Evolutionary conservation across 139 green algal genomes (phyloP), one percentile per base, ranked within the genome.

Genomic region (Zygnema circumcarinatum): DNA sequence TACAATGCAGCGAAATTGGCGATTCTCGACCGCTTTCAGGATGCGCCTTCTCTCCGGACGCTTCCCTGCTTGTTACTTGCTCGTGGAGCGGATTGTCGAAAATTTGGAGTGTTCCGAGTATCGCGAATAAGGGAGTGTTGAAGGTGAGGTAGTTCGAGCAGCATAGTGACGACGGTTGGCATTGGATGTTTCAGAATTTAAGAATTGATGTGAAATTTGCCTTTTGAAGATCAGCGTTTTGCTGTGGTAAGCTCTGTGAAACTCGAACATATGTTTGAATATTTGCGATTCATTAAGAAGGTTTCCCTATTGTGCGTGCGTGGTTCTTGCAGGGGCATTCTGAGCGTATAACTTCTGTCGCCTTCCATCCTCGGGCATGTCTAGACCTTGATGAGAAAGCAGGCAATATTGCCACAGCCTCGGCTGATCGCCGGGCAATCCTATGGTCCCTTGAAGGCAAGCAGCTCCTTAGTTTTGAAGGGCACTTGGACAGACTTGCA

Each of bases 321-420:
- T 93, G 31, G 94, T 96, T 88, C 21, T 87, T 74, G 3, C 83
- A 75, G 47, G 83, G 33, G 2, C 83, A 89, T 80, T 67, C 92
- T 31, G 94, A 98, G 62, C 93, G 96, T 1, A 88, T 96, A 40
- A 98, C 96, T 1, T 94, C 93, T 52, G 78, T 98, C 2, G 94
- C 93, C 0, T 98, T 96, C 94, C 95, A 98, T 87, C 96, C 96
- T n/a, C 89, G 31, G 88, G 87, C 11, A 67, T 39, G 36, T 52
- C 3, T 33, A 20, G 29, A n/a, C 56, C 32, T 75, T 38, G 21
- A 42, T 25, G 7, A 69, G 25, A 81, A 69, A 2, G 79, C 33
- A 20, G 20, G 21, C 20, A 40, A 56, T 47, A 25, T 92, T 2
- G 85, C 74, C 33, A 96, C 95, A 0, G 96, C 88, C 2, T 93